Evolutionary conservation across 2,329 filamentous ascomycete genomes (phyloP).

Genomic region (Claviceps purpurea): DNA sequence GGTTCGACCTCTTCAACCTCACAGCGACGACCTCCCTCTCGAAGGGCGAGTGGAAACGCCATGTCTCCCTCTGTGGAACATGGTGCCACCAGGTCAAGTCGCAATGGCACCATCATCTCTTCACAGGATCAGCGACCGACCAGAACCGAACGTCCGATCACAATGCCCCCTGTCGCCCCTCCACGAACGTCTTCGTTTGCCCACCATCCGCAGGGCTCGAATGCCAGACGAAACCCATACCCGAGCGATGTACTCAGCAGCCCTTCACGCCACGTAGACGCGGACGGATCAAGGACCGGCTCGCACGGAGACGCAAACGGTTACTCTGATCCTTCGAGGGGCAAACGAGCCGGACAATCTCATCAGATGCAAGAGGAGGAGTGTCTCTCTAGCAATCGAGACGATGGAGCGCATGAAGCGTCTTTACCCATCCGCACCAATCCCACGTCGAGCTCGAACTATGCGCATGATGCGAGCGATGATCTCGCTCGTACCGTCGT

Average conservation of each 20-base stretch:
- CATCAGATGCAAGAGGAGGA: constrained; percentile 24
- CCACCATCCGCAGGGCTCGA: constrained; percentile 22
- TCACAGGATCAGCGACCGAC: constrained; percentile 30
- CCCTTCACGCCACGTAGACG: constrained; percentile 27
- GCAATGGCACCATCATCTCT: constrained; percentile 27
- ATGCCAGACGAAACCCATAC: constrained; percentile 30
- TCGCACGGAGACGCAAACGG: constrained; percentile 19
- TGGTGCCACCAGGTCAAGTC: constrained; percentile 33
- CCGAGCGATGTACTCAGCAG: constrained; percentile 30
- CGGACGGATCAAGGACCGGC: constrained; percentile 22
- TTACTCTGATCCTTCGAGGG: constrained; percentile 17
- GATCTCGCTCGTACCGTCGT: constrained; percentile 66
- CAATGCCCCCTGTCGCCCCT: constrained; percentile 53
- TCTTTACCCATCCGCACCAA: constrained; percentile 33
- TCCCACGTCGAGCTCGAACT: constrained; percentile 32
- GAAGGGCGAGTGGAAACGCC: constrained; percentile 38
- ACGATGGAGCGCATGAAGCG: constrained; percentile 23
- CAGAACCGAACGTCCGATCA: constrained; percentile 39
- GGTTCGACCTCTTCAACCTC: constrained; percentile 34
- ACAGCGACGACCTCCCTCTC: constrained; percentile 38
- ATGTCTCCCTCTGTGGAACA: constrained; percentile 21
- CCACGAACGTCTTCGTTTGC: constrained; percentile 76
- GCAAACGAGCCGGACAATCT: constrained; percentile 15
- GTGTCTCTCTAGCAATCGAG: constrained; percentile 25
- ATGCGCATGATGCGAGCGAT: constrained; percentile 65